Percentiles rank a stretch among this genome's conserved stretches.
Conservation (phyloP, 441 rosid genomes). For the Gossypium gossypioides region DNA sequence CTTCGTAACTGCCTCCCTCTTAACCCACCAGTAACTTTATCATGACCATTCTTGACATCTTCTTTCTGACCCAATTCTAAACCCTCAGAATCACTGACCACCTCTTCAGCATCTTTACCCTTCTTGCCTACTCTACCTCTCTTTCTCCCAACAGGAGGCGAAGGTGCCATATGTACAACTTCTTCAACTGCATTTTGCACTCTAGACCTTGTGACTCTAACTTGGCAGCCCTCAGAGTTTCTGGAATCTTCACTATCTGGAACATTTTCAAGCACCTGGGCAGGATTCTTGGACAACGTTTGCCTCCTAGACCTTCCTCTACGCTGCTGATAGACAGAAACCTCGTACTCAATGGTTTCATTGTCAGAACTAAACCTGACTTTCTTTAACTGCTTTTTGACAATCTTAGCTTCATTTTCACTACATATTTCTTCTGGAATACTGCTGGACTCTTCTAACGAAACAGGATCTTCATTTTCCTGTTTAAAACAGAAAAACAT, state of each 20-base stretch:
- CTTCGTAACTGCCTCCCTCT: slow-evolving; percentile 21
- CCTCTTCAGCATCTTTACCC: not conserved
- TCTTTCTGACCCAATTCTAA: not conserved
- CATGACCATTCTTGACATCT: not conserved
- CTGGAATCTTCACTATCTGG: not conserved
- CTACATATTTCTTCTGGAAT: slow-evolving; percentile 10
- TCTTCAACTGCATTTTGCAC: not conserved
- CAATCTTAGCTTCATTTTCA: not conserved
- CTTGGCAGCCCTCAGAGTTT: not conserved
- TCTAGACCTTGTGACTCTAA: slow-evolving; percentile 8
- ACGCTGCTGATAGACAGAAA: slow-evolving; percentile 6
- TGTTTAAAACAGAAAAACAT: not conserved
- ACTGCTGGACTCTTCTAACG: not conserved
- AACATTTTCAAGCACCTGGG: slow-evolving; percentile 1
- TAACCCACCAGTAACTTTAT: not conserved
- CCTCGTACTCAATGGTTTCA: slow-evolving; percentile 27
- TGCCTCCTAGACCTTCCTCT: not conserved
- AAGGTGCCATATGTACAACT: not conserved
- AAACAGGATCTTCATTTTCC: slow-evolving; percentile 12
- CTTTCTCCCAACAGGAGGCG: slow-evolving; percentile 22
- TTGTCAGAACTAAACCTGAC: slow-evolving; percentile 53
- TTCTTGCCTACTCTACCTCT: slow-evolving; percentile 17
- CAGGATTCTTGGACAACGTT: not conserved
- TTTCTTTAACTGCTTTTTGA: slow-evolving; percentile 26
- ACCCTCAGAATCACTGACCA: not conserved